These are phyloP conservation scores for Kwoniella newhampshirensis DNA, from an alignment of 768 basidiomycete species.

Conservation along the genomic window DNA sequence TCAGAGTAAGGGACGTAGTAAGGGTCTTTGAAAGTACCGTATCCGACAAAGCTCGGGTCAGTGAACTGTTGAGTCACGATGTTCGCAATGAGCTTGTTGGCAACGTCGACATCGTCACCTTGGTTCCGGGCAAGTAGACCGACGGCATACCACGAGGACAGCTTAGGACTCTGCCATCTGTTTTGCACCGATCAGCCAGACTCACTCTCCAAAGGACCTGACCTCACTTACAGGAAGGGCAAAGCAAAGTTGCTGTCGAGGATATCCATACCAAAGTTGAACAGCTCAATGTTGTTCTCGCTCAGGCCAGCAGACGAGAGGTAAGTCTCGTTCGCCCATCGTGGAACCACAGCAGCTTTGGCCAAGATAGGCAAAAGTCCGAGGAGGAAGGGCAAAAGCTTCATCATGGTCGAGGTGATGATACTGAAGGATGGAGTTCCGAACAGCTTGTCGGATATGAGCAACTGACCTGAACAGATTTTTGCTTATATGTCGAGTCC, in stretches of 20 bases:
- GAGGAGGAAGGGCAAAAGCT: neutral
- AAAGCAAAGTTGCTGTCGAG: slow-evolving; percentile 15
- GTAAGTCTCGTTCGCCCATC: slow-evolving; percentile 4
- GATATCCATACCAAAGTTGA: slow-evolving; percentile 16
- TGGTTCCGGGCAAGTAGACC: slow-evolving; percentile 15
- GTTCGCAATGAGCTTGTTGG: slow-evolving; percentile 21
- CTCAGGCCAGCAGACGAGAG: neutral
- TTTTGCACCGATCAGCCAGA: neutral
- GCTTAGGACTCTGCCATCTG: slow-evolving; percentile 16
- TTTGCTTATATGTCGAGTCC: too few species aligned
- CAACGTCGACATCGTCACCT: slow-evolving; percentile 8
- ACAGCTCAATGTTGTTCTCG: slow-evolving; percentile 2
- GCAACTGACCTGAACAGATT: too few species aligned
- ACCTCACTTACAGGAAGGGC: slow-evolving; percentile 20
- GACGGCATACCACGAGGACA: slow-evolving; percentile 28
- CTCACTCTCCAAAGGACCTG: too few species aligned
- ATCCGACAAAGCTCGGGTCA: neutral
- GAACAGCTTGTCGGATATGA: too few species aligned
- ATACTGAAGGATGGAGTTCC: too few species aligned
- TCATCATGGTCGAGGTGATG: neutral
- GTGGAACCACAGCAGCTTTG: neutral
- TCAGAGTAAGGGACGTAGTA: slow-evolving; percentile 4
- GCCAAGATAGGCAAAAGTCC: neutral
- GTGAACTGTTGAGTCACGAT: slow-evolving; percentile 7
- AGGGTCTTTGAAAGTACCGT: slow-evolving; percentile 23